A percentile compares a stretch with the other conserved stretches of the same genome.
Conservation (phyloP, 495 filamentous ascomycete genomes). For the Aspergillus biplanus region DNA sequence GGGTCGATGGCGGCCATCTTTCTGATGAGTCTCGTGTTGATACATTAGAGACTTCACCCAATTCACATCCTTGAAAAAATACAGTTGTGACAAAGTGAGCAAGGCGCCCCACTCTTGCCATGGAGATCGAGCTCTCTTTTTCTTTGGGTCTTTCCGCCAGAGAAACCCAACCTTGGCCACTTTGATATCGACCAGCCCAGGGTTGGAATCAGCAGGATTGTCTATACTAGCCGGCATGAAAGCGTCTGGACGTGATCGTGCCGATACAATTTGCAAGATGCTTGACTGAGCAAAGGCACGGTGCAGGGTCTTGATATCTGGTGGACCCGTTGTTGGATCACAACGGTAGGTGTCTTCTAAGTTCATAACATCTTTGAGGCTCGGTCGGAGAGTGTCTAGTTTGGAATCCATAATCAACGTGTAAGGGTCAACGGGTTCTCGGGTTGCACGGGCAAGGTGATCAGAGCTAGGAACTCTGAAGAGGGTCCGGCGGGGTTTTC, state of each 20-base stretch:
- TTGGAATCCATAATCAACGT: constrained; percentile 88
- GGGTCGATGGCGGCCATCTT: constrained; percentile 53
- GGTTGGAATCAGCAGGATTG: constrained; percentile 85
- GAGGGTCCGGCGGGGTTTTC: constrained; percentile 71
- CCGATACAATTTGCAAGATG: constrained; percentile 90
- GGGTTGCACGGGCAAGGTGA: constrained; percentile 63
- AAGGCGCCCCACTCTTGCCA: constrained; percentile 99
- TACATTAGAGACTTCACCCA: constrained; percentile 93
- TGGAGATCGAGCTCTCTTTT: constrained; percentile 90
- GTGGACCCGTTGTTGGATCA: constrained; percentile 68
- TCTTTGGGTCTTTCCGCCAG: constrained; percentile 95
- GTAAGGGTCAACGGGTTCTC: constrained; percentile 93
- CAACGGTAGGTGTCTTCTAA: constrained; percentile 92
- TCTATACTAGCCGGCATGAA: constrained; percentile 87
- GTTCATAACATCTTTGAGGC: constrained; percentile 86
- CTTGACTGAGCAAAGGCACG: constrained; percentile 88
- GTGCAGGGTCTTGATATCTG: constrained; percentile 79
- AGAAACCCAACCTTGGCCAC: constrained; percentile 94
- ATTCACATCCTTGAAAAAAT: constrained; percentile 89
- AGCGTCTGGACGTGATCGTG: constrained; percentile 88
- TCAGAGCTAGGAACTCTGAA: constrained; percentile 73
- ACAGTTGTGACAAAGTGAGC: constrained; percentile 91
- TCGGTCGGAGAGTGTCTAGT: constrained; percentile 79
- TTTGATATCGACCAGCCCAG: constrained; percentile 95
- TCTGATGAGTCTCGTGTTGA: constrained; percentile 80